A percentile compares a stretch with the other conserved stretches of the same genome.
Evolutionary conservation across 495 filamentous ascomycete species (phyloP).

Genomic region (Hyaloscypha variabilis): DNA sequence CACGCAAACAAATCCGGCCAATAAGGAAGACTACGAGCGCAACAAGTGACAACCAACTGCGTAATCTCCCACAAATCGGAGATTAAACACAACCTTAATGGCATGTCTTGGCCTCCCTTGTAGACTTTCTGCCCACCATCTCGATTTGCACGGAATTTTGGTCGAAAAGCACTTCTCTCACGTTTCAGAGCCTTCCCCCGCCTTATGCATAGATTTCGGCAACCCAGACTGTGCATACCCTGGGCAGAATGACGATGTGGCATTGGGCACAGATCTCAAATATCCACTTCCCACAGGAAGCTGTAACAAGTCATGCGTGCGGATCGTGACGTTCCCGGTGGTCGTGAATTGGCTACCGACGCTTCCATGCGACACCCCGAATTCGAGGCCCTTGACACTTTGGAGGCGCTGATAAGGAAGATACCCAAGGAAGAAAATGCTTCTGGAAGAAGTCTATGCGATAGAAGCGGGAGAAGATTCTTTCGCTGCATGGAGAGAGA

Average conservation of each 20-base stretch:
- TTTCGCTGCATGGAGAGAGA: neutral
- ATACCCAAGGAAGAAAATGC: neutral
- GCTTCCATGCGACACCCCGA: neutral
- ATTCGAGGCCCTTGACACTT: neutral
- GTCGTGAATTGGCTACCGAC: neutral
- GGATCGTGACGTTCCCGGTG: slow-evolving; percentile 6
- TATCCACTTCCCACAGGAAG: neutral
- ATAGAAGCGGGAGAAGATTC: slow-evolving; percentile 6
- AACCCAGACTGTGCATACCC: neutral
- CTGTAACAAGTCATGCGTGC: slow-evolving; percentile 10
- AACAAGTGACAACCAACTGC: neutral
- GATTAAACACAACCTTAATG: neutral
- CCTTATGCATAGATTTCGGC: slow-evolving; percentile 2
- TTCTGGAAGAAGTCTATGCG: slow-evolving; percentile 7
- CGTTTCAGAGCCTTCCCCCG: slow-evolving; percentile 7
- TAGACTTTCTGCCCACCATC: slow-evolving; percentile 9
- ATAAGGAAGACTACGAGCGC: neutral
- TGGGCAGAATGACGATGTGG: neutral
- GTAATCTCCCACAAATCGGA: neutral
- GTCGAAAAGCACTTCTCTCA: neutral
- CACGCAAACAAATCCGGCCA: neutral
- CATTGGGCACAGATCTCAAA: slow-evolving; percentile 1
- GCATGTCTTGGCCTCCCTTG: slow-evolving; percentile 3
- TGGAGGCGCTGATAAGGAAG: neutral
- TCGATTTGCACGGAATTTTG: neutral